Evolutionary conservation across 352 stramenopile species (phyloP).

Genomic region (Phytophthora meadii): DNA sequence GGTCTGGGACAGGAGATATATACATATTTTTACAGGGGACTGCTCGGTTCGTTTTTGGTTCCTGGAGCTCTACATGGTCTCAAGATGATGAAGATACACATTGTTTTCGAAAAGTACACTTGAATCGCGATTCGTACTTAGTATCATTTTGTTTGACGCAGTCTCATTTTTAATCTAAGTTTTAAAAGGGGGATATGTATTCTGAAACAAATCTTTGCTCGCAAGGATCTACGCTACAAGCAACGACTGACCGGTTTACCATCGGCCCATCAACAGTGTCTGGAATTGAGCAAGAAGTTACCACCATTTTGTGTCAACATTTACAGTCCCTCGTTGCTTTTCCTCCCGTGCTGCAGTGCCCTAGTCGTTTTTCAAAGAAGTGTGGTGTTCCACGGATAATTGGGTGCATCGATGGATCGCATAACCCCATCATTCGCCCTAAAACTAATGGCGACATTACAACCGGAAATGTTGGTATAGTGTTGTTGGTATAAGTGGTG

Average conservation of each 20-base stretch:
- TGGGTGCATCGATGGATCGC: slow-evolving; percentile 9
- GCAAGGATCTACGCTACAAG: not conserved
- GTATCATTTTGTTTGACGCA: no score
- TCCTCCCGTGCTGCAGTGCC: not conserved
- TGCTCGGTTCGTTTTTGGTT: no score
- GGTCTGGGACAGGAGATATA: no score
- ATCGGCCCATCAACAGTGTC: slow-evolving; percentile 6
- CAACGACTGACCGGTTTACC: not conserved
- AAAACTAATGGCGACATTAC: not conserved
- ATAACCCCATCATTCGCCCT: slow-evolving; percentile 1
- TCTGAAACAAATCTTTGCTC: not conserved
- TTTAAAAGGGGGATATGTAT: no score
- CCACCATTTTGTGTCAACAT: not conserved
- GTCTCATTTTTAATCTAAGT: no score
- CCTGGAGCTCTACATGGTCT: no score
- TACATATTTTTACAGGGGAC: no score
- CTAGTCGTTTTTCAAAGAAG: not conserved
- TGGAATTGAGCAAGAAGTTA: not conserved
- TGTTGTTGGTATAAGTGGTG: not conserved
- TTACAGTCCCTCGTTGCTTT: not conserved
- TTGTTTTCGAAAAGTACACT: no score
- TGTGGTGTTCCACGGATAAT: slow-evolving; percentile 14
- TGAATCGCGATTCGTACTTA: no score
- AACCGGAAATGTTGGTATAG: slow-evolving; percentile 11
- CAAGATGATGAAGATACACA: no score